Evolutionary conservation across 345 rosid species (phyloP), one percentile per base, ranked within the genome.

Genomic region (Populus simonii): DNA sequence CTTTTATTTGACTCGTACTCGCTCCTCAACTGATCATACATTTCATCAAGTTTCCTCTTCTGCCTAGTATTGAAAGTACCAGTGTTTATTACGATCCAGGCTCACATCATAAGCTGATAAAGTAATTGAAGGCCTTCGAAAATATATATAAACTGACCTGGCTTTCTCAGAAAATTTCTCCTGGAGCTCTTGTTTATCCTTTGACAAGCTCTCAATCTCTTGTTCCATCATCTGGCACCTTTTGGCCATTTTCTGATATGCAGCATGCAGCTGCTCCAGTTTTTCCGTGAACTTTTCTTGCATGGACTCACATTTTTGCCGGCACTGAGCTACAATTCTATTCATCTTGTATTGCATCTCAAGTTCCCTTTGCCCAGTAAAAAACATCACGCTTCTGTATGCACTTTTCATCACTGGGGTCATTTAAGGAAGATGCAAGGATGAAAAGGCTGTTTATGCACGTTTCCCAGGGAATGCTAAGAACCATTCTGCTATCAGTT

Each of bases 41-140:
- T 96, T 85, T 96, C 99, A 80, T 96, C 99, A 62, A 92, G 97
- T 81, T 92, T 96, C 80, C 97, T 91, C 93, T 96, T 96, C 88
- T 92, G 97, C 84, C 98, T 93, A 91, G 67, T 73, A 81, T 77
- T 74, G 20, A 22, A 74, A 79, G 23, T 1, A 80, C 36, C 23
- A 49, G 59, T 62, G 68, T 29, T 63, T 45, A 66, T 68, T 47
- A 74, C 74, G 65, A 69, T 71, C 67, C 79, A 71, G 35, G 39
- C 55, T 75, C 36, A 45, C 12, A 70, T 15, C 7, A 68, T 73
- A 68, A 41, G 11, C 43, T 39, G 18, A n/a, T 65, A 49, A 55
- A 8, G 25, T 8, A 8, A 69, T 22, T 15, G 5, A 39, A 57
- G 27, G 69, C 66, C 11, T 75, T 62, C n/a, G 20, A 36, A 71